Percentiles rank a stretch among this genome's conserved stretches.
These are phyloP conservation scores for Blepharisma undulans DNA, from an alignment of 169 alveolate genomes.

Conservation along the genomic window DNA sequence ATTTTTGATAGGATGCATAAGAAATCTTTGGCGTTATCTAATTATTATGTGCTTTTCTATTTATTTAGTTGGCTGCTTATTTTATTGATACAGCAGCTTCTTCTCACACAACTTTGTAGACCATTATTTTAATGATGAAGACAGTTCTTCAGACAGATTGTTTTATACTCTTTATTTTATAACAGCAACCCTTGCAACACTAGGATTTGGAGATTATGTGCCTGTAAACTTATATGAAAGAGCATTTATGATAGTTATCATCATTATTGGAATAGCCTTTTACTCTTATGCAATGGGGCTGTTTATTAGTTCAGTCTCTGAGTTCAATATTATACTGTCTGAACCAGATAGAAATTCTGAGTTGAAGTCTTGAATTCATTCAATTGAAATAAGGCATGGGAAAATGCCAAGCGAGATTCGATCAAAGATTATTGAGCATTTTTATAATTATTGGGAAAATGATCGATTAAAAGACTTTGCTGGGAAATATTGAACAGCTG, in stretches of 20 bases:
- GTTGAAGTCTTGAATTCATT: neutral
- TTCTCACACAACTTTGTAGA: neutral
- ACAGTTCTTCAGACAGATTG: neutral
- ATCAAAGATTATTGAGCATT: neutral
- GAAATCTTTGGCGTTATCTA: neutral
- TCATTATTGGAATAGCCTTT: neutral
- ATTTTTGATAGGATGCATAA: neutral
- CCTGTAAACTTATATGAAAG: conserved; percentile 17
- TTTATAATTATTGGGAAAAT: neutral
- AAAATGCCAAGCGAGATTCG: neutral
- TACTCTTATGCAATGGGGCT: neutral
- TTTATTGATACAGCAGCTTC: neutral
- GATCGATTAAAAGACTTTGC: neutral
- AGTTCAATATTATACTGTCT: neutral
- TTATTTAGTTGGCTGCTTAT: neutral
- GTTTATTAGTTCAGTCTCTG: neutral
- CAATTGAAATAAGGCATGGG: neutral
- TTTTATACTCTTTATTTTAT: conserved; percentile 9
- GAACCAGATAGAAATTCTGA: neutral
- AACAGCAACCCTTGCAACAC: conserved; percentile 16
- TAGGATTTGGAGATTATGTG: conserved; percentile 30
- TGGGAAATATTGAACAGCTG: neutral
- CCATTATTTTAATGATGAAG: neutral
- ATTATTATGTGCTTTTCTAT: neutral
- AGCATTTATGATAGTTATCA: neutral